phyloP scores from a whole-genome alignment of 352 stramenopile species.

The Phytophthora pinifolia region DNA sequence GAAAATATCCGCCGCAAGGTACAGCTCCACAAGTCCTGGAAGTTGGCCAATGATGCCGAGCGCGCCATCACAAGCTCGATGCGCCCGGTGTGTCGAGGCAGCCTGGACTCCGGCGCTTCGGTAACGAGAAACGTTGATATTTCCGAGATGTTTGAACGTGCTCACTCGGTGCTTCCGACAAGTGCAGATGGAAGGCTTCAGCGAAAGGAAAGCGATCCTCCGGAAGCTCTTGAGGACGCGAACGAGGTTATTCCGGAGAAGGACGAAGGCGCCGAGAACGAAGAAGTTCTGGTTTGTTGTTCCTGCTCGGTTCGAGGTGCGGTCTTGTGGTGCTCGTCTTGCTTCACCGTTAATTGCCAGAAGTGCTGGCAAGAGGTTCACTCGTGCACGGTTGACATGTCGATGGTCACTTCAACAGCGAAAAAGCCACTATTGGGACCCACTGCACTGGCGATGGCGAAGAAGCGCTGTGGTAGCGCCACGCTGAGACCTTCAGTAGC shows the following conservation, averaged over 20 bases:
- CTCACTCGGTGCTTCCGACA: constrained; percentile 5
- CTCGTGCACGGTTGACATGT: constrained; percentile 45
- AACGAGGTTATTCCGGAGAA: constrained; percentile 13
- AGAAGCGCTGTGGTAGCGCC: constrained; percentile 13
- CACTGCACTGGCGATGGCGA: constrained; percentile 29
- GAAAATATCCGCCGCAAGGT: constrained; percentile 55
- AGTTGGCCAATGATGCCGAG: constrained; percentile 21
- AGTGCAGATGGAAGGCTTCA: not conserved
- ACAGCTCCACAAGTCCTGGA: constrained; percentile 64
- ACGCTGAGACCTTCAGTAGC: constrained; percentile 26
- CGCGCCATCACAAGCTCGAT: constrained; percentile 2
- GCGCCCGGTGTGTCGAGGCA: constrained; percentile 4
- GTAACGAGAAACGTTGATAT: constrained; percentile 3
- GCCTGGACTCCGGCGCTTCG: not conserved
- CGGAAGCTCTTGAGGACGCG: not conserved
- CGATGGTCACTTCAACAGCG: constrained; percentile 8
- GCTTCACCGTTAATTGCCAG: constrained; percentile 58
- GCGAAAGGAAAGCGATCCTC: not conserved
- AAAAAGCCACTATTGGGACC: constrained; percentile 25
- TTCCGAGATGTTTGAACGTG: constrained; percentile 12
- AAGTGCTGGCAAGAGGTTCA: constrained; percentile 56
- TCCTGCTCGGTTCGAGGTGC: constrained; percentile 33
- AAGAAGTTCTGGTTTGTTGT: constrained; percentile 48
- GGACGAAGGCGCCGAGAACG: constrained; percentile 3
- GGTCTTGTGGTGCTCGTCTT: constrained; percentile 61